Evolutionary conservation across 371 early-diverging fungal species (phyloP), one percentile per base, ranked within the genome.

Genomic region (Rhizopus arrhizus): DNA sequence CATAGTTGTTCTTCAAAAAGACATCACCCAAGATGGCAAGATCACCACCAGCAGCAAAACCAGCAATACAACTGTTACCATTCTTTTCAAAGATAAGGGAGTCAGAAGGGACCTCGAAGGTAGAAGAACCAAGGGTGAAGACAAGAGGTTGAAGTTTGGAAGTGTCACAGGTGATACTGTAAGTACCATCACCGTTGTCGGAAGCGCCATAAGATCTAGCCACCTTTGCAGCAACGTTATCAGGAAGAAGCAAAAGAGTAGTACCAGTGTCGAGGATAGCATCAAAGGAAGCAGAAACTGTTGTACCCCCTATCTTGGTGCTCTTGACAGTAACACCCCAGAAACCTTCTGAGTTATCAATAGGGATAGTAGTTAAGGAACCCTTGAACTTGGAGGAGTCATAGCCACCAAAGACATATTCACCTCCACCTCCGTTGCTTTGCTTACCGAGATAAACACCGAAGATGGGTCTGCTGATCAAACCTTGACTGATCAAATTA

Each of bases 191-290:
- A 28, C 63, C 60, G n/a, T 66, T 67, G 52, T 63, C 67, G 0
- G 31, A 43, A 29, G 70, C 70, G 38, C 57, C 59, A n/a, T 66
- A 64, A 32, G 58, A 43, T 2, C 42, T 35, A 40, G 70, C 70
- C 13, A 70, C 53, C 13, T 53, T 59, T n/a, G 38, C 60, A n/a
- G 81, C 81, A 7, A 78, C 62, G 16, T 64, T 47, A 7, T 74
- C 65, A 34, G 78, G 74, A 43, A 85, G 74, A 22, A 87, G 70
- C 62, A 87, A 70, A 16, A 87, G 68, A 5, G 84, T 86, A 42
- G 87, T 86, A 35, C 87, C 86, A 2, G 87, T 87, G 54, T 87
- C 87, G 36, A 87, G 54, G 57, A 86, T 84, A n/a, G 78, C 85
- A 3, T 40, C 16, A 53, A 64, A 67, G 35, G 63, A 57, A 9